Percentiles rank a stretch among this genome's conserved stretches.
phyloP scores from a whole-genome alignment of 2,329 filamentous ascomycete genomes.

The Alternaria longipes region DNA sequence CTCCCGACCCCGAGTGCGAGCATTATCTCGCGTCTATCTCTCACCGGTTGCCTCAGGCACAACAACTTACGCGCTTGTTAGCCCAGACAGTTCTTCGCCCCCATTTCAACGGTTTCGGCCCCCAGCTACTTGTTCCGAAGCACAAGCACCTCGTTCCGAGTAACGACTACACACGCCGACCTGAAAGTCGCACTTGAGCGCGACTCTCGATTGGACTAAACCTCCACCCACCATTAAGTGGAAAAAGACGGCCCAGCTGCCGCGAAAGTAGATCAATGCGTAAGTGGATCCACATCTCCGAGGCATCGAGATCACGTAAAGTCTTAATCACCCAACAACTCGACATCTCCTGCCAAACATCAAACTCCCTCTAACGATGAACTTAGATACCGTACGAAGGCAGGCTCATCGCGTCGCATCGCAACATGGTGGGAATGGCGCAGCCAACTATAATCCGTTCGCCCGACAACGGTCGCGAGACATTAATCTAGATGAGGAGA shows the following conservation, averaged over 20 bases:
- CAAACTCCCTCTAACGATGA: constrained; percentile 22
- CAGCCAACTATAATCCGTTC: constrained; percentile 48
- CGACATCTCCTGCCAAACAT: constrained; percentile 7
- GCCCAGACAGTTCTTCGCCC: constrained; percentile 19
- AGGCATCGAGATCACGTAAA: constrained; percentile 1
- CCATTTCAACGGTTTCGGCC: constrained; percentile 20
- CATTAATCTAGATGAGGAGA: constrained; percentile 41
- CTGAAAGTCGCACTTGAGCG: constrained; percentile 7
- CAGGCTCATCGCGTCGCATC: constrained; percentile 50
- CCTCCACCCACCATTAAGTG: constrained; percentile 10
- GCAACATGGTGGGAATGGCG: constrained; percentile 30
- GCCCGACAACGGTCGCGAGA: constrained; percentile 41
- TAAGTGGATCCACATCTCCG: constrained; percentile 34
- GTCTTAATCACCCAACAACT: neutral
- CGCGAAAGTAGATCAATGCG: constrained; percentile 31
- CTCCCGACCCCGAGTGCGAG: constrained; percentile 1
- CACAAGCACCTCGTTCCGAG: constrained; percentile 10
- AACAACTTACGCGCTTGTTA: constrained; percentile 19
- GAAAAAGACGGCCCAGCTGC: constrained; percentile 27
- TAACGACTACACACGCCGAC: neutral
- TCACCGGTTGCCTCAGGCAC: constrained; percentile 8
- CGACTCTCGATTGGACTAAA: constrained; percentile 8
- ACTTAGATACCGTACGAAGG: constrained; percentile 47
- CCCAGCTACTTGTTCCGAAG: constrained; percentile 18
- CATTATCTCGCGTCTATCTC: constrained; percentile 13